Conservation (phyloP, 2,329 filamentous ascomycete genomes). For the Tolypocladium ophioglossoides region DNA sequence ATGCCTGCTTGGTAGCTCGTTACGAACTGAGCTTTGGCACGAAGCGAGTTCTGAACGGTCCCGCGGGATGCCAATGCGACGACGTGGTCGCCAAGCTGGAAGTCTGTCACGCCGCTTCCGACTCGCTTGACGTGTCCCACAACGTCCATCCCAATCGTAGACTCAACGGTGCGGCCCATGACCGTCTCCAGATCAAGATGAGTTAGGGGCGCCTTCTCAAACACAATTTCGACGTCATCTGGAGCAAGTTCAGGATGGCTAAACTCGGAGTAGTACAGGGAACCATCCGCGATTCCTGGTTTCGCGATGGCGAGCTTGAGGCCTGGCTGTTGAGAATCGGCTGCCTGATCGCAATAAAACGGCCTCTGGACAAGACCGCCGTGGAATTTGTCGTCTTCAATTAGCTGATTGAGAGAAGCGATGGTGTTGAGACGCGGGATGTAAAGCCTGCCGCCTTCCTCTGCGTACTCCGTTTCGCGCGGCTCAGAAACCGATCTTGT, state of each 20-base stretch:
- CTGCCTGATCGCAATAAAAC: constrained; percentile 7
- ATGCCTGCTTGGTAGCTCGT: constrained; percentile 14
- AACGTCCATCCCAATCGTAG: constrained; percentile 29
- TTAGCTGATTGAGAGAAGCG: constrained; percentile 28
- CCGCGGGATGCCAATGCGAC: constrained; percentile 24
- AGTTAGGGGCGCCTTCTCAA: constrained; percentile 23
- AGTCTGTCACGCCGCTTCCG: constrained; percentile 19
- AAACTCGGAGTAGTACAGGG: constrained; percentile 13
- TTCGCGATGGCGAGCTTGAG: constrained; percentile 14
- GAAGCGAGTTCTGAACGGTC: constrained; percentile 22
- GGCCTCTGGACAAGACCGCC: constrained; percentile 3
- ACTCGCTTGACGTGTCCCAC: constrained; percentile 23
- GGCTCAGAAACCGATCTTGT: constrained; percentile 5
- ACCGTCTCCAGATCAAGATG: constrained; percentile 24
- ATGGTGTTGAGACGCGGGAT: constrained; percentile 35
- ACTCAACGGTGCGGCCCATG: constrained; percentile 19
- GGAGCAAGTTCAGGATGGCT: constrained; percentile 10
- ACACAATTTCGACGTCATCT: constrained; percentile 29
- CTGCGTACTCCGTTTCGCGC: constrained; percentile 33
- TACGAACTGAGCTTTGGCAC: constrained; percentile 25
- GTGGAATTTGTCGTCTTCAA: constrained; percentile 22
- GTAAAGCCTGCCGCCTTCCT: constrained; percentile 23
- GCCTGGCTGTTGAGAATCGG: not conserved
- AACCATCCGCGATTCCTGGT: constrained; percentile 14
- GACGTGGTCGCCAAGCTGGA: constrained; percentile 30